Percentiles rank a stretch among this genome's conserved stretches.
Conservation (phyloP, 2,329 filamentous ascomycete genomes). For the Talaromyces sp. region DNA sequence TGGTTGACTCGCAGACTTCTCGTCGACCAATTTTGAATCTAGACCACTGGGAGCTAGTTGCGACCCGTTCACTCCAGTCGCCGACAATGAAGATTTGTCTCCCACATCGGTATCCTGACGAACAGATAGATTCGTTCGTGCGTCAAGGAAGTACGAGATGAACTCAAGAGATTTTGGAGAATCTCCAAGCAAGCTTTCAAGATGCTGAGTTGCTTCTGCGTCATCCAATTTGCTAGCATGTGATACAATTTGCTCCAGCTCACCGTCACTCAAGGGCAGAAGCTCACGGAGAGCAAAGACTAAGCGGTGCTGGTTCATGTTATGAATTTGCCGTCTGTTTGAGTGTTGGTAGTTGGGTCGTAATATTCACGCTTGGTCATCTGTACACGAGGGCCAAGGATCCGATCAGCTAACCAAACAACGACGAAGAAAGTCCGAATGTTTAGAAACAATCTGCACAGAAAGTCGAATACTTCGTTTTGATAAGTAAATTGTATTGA, state of each 20-base stretch:
- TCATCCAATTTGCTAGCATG: slow-evolving; percentile 3
- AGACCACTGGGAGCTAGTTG: neutral
- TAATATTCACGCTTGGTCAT: neutral
- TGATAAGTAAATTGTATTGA: neutral
- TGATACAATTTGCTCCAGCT: slow-evolving; percentile 6
- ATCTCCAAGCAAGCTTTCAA: slow-evolving; percentile 7
- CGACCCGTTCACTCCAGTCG: neutral
- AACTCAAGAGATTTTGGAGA: slow-evolving; percentile 8
- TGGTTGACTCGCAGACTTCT: neutral
- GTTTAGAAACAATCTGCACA: neutral
- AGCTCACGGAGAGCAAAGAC: neutral
- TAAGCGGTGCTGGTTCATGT: neutral
- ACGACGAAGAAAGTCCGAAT: neutral
- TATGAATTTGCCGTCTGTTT: neutral
- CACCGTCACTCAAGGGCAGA: slow-evolving; percentile 5
- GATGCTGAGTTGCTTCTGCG: slow-evolving; percentile 3
- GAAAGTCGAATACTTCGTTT: neutral
- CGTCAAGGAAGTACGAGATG: neutral
- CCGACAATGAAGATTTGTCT: neutral
- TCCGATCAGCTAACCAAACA: neutral
- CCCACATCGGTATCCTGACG: neutral
- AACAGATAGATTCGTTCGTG: neutral
- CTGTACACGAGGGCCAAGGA: neutral
- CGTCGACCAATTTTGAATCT: neutral
- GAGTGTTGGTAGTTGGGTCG: neutral